Conservation (phyloP, 1,284 basidiomycete genomes). For the Boletellus deceptivus region DNA sequence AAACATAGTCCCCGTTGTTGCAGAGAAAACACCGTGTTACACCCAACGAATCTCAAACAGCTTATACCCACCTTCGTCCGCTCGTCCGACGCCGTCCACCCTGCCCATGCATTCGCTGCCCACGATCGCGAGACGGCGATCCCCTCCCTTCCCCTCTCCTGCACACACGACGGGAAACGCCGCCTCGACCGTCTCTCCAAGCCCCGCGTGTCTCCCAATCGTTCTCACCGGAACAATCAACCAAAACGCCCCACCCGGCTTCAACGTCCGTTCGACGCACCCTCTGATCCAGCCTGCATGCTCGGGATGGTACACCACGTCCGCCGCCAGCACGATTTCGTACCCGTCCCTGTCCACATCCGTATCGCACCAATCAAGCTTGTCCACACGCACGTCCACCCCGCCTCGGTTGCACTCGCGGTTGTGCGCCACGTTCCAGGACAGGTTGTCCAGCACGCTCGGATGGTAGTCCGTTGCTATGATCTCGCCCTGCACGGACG, state of each 20-base stretch:
- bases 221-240: constrained; percentile 68
- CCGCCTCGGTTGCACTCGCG: background rate
- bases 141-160: background rate
- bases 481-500: constrained; percentile 29
- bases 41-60: constrained; percentile 70
- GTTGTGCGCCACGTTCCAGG: constrained; percentile 49
- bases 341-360: constrained; percentile 38
- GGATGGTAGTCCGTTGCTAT: constrained; percentile 84
- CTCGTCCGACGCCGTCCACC: constrained; percentile 55
- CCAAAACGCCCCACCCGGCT: constrained; percentile 56
- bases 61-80: constrained; percentile 67
- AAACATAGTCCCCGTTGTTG: too few species aligned
- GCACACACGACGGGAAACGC: constrained; percentile 44
- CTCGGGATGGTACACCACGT: constrained; percentile 68
- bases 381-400: constrained; percentile 30
- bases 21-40: too few species aligned
- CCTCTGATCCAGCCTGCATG: constrained; percentile 66
- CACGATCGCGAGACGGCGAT: constrained; percentile 41
- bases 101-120: constrained; percentile 45
- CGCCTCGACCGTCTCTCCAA: constrained; percentile 55
- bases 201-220: constrained; percentile 63
- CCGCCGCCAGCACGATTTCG: constrained; percentile 62
- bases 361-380: constrained; percentile 68
- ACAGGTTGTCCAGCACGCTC: constrained; percentile 72
- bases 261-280: constrained; percentile 54